phyloP scores from a whole-genome alignment of 306 rosid genomes.

The Dicorynia guianensis region DNA sequence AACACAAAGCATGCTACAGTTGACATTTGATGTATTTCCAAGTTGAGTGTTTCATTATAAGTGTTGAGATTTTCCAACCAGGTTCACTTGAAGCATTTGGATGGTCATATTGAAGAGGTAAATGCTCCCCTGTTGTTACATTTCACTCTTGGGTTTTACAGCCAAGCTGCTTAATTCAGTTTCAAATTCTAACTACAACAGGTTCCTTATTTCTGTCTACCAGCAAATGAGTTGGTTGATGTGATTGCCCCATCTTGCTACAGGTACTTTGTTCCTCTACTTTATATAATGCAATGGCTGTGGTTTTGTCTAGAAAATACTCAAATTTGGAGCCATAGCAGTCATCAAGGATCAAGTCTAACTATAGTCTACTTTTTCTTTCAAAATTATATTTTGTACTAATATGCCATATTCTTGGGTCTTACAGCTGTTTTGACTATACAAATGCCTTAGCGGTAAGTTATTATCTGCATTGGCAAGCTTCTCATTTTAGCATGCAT shows the following conservation, averaged over 20 bases:
- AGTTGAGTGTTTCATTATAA: constrained; percentile 23
- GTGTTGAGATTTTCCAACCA: constrained; percentile 37
- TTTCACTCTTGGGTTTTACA: constrained; percentile 34
- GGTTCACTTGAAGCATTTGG: constrained; percentile 97
- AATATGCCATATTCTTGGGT: constrained; percentile 33
- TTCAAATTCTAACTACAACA: constrained; percentile 57
- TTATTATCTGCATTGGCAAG: constrained; percentile 28
- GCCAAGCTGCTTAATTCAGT: constrained; percentile 46
- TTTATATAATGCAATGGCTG: background rate
- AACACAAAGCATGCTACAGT: background rate
- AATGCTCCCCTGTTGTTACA: constrained; percentile 16
- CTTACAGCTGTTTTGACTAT: constrained; percentile 91
- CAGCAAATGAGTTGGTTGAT: constrained; percentile 96
- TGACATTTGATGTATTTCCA: constrained; percentile 19
- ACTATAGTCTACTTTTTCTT: constrained; percentile 6
- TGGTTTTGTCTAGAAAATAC: background rate
- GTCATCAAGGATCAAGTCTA: background rate
- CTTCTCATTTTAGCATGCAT: constrained; percentile 26
- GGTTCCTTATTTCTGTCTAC: constrained; percentile 99
- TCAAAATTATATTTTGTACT: constrained; percentile 37
- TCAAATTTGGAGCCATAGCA: background rate
- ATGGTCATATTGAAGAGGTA: constrained; percentile 97
- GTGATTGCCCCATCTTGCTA: constrained; percentile 99
- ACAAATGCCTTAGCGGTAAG: constrained; percentile 96
- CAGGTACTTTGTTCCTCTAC: constrained; percentile 60